Evolutionary conservation across 2,329 filamentous ascomycete genomes (phyloP).

Genomic region (Venturia asperata): DNA sequence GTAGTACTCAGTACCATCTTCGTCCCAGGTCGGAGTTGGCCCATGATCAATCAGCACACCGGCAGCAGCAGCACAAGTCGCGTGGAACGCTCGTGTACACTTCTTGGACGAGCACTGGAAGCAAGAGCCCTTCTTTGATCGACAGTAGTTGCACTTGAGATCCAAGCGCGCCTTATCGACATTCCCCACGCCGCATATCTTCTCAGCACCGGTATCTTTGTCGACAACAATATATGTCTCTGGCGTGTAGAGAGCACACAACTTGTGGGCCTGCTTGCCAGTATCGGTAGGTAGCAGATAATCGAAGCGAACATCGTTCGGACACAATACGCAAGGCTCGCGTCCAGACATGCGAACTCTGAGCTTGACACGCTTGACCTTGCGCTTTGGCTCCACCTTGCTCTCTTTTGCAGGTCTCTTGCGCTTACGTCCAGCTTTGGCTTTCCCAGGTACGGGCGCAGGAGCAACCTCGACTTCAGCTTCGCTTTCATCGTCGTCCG

Average conservation of each 20-base stretch:
- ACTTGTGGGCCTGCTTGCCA: constrained; percentile 75
- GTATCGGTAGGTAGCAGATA: constrained; percentile 83
- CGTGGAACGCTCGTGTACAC: constrained; percentile 87
- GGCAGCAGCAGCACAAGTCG: constrained; percentile 85
- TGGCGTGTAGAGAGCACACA: constrained; percentile 84
- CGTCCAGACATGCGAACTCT: constrained; percentile 63
- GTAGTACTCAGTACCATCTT: constrained; percentile 87
- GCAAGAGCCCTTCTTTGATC: constrained; percentile 88
- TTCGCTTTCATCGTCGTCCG: constrained; percentile 55
- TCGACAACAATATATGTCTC: constrained; percentile 71
- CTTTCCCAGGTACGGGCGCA: constrained; percentile 67
- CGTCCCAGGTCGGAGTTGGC: constrained; percentile 75
- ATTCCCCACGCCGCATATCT: constrained; percentile 68
- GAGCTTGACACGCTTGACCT: constrained; percentile 67
- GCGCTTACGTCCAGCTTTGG: constrained; percentile 59
- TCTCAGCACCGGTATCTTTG: constrained; percentile 58
- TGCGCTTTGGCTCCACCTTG: constrained; percentile 48
- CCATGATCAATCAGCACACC: constrained; percentile 88
- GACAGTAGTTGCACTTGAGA: constrained; percentile 90
- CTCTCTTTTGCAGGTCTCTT: constrained; percentile 50
- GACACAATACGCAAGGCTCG: constrained; percentile 84
- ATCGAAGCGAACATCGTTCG: constrained; percentile 76
- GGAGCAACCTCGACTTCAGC: constrained; percentile 57
- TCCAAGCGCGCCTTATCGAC: constrained; percentile 83
- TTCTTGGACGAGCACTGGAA: constrained; percentile 96